phyloP scores from a whole-genome alignment of 2,329 filamentous ascomycete genomes.

The Nothomitra cinnamomea region DNA sequence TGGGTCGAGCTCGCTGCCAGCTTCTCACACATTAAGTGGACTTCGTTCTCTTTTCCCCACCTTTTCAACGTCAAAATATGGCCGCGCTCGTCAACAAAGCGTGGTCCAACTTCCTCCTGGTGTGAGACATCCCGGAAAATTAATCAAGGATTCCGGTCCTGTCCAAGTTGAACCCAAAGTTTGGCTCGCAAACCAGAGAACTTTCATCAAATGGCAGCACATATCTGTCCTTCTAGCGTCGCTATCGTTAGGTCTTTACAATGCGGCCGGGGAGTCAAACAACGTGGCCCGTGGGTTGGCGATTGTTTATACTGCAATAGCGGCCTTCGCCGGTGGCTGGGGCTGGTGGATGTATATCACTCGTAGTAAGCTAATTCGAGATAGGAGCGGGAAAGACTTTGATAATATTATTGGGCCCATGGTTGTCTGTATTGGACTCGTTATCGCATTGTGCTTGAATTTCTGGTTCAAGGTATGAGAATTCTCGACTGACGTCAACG shows the following conservation, averaged over 20 bases:
- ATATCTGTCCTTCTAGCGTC: conserved; percentile 76
- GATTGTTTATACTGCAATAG: conserved; percentile 67
- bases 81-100: conserved; percentile 31
- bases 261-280: conserved; percentile 62
- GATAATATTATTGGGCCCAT: conserved; percentile 77
- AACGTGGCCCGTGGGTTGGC: conserved; percentile 61
- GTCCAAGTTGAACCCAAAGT: conserved; percentile 94
- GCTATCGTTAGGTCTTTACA: conserved; percentile 71
- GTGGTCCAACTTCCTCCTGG: conserved; percentile 54
- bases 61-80: conserved; percentile 68
- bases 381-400: conserved; percentile 81
- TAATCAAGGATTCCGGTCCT: conserved; percentile 89
- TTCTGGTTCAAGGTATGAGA: conserved; percentile 64
- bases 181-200: conserved; percentile 96
- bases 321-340: conserved; percentile 71
- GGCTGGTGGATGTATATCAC: conserved; percentile 70
- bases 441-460: conserved; percentile 65
- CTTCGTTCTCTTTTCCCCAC: conserved; percentile 62
- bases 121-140: conserved; percentile 66
- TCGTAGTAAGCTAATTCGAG: conserved; percentile 60
- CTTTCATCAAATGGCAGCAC: conserved; percentile 98
- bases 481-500: no score
- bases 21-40: conserved; percentile 33
- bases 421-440: conserved; percentile 63
- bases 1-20: conserved; percentile 18